phyloP scores from a whole-genome alignment of 176 grass and related monocot species.

The Avena insularis region DNA sequence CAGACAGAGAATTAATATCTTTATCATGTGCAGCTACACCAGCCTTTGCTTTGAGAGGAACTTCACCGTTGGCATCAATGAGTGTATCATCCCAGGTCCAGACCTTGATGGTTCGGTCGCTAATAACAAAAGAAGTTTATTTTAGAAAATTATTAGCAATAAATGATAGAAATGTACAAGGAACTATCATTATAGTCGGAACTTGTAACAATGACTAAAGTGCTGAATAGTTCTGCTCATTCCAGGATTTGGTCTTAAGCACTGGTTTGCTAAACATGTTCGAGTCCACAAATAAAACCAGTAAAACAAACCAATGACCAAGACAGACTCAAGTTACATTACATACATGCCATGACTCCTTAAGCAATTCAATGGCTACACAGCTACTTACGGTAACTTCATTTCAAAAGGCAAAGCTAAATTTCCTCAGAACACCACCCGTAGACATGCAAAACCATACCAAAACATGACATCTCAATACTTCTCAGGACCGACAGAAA shows the following conservation, averaged over 20 bases:
- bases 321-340: neutral
- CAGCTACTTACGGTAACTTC: slow-evolving; percentile 13
- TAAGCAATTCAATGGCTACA: neutral
- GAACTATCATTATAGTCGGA: slow-evolving; percentile 22
- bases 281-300: slow-evolving; percentile 16
- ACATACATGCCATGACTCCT: neutral
- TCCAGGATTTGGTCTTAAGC: slow-evolving; percentile 10
- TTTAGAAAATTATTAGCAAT: slow-evolving; percentile 28
- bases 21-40: slow-evolving; percentile 94
- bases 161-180: slow-evolving; percentile 20
- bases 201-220: neutral
- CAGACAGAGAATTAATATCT: slow-evolving; percentile 90
- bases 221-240: slow-evolving; percentile 4
- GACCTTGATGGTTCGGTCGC: slow-evolving; percentile 88
- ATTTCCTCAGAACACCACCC: slow-evolving; percentile 8
- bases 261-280: neutral
- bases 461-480: slow-evolving; percentile 1
- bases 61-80: slow-evolving; percentile 52
- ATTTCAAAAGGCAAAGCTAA: neutral
- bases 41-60: slow-evolving; percentile 78
- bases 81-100: slow-evolving; percentile 73
- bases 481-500: neutral
- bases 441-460: slow-evolving; percentile 1
- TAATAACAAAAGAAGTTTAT: slow-evolving; percentile 37
- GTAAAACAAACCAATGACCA: neutral